These are phyloP conservation scores for Backusella psychrophila DNA, from an alignment of 192 early-diverging fungal species.

Conservation along the genomic window DNA sequence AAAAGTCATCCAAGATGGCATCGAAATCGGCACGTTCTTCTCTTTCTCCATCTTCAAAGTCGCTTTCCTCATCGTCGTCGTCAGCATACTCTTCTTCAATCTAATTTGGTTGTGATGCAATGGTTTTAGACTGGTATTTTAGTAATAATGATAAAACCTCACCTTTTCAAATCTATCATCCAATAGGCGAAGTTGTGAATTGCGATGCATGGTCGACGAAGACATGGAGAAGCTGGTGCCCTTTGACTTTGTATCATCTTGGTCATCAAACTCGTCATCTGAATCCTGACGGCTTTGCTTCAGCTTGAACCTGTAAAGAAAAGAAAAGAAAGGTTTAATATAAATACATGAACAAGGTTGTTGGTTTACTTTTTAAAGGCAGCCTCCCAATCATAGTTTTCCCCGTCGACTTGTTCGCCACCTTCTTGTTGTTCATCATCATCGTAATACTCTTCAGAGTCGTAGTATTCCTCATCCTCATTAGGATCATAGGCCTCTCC, in stretches of 20 bases:
- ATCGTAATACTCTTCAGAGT: conserved; percentile 36
- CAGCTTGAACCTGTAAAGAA: conserved; percentile 39
- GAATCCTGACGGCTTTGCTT: conserved; percentile 30
- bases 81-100: conserved; percentile 60
- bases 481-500: conserved; percentile 44
- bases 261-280: conserved; percentile 46
- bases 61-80: conserved; percentile 54
- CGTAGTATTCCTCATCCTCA: conserved; percentile 62
- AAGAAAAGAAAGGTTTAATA: not conserved
- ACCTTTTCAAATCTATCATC: conserved; percentile 94
- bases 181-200: conserved; percentile 82
- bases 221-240: conserved; percentile 80
- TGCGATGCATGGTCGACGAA: conserved; percentile 91
- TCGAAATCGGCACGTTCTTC: conserved; percentile 73
- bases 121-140: not conserved
- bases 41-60: conserved; percentile 46
- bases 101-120: conserved; percentile 14
- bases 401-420: conserved; percentile 44
- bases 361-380: conserved; percentile 48
- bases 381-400: conserved; percentile 44
- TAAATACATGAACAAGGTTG: not conserved
- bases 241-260: conserved; percentile 46
- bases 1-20: conserved; percentile 70
- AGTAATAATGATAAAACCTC: too few relatives aligned
- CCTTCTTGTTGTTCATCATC: conserved; percentile 43